Evolutionary conservation across 768 basidiomycete genomes (phyloP).

Genomic region (Neoboletus brunneissimus): DNA sequence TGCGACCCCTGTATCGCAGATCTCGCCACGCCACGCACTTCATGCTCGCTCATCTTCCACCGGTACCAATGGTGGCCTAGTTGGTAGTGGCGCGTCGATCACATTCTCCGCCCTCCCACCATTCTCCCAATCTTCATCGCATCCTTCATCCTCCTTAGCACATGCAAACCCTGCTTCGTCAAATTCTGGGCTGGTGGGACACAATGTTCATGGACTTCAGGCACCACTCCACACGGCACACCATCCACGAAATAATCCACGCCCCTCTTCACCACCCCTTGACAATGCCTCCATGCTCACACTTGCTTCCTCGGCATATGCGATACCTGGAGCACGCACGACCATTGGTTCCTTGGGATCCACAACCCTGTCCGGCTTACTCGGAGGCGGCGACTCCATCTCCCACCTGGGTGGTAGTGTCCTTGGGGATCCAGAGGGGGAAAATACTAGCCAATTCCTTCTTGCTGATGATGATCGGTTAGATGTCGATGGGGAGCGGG

Average conservation of each 20-base stretch:
- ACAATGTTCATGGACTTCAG: conserved; percentile 45
- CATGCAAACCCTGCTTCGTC: conserved; percentile 19
- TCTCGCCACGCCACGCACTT: conserved; percentile 48
- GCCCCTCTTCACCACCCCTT: conserved; percentile 84
- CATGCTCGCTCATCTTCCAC: conserved; percentile 64
- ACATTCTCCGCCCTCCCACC: conserved; percentile 72
- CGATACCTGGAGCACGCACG: conserved; percentile 54
- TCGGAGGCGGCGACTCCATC: conserved; percentile 54
- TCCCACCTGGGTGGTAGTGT: conserved; percentile 71
- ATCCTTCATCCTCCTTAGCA: conserved; percentile 38
- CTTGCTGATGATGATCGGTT: conserved; percentile 65
- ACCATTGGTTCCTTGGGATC: conserved; percentile 45
- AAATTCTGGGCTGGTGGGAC: conserved; percentile 33
- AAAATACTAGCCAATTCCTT: conserved; percentile 66
- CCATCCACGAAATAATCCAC: conserved; percentile 94
- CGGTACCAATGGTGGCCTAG: conserved; percentile 43
- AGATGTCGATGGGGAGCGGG: conserved; percentile 49
- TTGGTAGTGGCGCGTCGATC: conserved; percentile 55
- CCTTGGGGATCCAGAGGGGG: conserved; percentile 48
- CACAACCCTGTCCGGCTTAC: conserved; percentile 47
- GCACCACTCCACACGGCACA: conserved; percentile 89
- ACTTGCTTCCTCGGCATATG: conserved; percentile 91
- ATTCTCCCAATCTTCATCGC: conserved; percentile 42
- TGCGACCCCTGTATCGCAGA: conserved; percentile 51
- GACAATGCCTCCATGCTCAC: conserved; percentile 94